Base-by-base conservation (phyloP, 495 filamentous ascomycete genomes). In the Physcia stellaris region DNA sequence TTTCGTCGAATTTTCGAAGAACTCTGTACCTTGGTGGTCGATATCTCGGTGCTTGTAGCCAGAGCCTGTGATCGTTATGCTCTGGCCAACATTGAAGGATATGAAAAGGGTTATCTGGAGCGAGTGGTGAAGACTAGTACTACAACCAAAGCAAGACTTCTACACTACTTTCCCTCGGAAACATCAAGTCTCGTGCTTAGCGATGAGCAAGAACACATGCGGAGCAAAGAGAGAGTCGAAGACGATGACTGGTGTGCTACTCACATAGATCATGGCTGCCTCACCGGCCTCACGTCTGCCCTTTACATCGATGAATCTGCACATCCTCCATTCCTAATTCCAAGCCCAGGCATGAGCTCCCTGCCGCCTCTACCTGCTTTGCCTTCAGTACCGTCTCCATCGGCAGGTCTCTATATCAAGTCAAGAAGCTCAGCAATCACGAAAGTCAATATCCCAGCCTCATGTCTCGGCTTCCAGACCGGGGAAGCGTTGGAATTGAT, bases 221-320 rank as follows among this genome's bases (percentile, higher is more conserved):
- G 49, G 40, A 35, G 47, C 32, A 20, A 54, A 10, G 56, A 58
- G 18, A 49, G 43, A 4, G 49, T 55, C n/a, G 71, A 73, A 24
- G 77, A 81, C 40, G 88, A 95, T 55, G 83, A 87, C 55, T 99
- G 90, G 90, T 99, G 90, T 57, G 83, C 86, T 3, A 94, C 86
- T 2, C 92, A 98, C 55, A 24, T 29, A 13, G 30, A 33, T 55
- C 85, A 94, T 46, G 86, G 88, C 35, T 95, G 90, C 55, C 65
- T 98, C 18, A 94, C 86, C 0, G 90, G 90, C 13, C 67, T 99
- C 22, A 99, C 92, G 1, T 86, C 80, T 4, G 86, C 88, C 28
- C 90, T 96, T 83, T 99, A 93, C 55, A 67, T 95, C 46, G 85
- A 96, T 54, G 88, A 96, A 59, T 58, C 66, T 10, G 51, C 53